Evolutionary conservation across 805 yeast species (phyloP), one percentile per base, ranked within the genome.

Genomic region (Diddensiella transvaalensis): DNA sequence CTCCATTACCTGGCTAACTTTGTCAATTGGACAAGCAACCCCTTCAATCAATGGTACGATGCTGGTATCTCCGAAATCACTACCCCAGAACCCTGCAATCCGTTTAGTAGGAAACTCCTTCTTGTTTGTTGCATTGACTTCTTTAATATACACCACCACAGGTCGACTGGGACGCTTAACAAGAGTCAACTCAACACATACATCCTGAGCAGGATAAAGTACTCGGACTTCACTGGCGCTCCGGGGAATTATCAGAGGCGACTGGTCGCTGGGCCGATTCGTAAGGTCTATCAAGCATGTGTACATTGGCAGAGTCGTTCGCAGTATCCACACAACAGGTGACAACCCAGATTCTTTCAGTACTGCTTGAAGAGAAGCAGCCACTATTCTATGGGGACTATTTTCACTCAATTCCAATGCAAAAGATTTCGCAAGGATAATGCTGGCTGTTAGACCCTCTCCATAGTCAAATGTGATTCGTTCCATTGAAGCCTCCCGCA

Each of bases 371-470:
- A 65, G 44, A 26, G 55, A 54, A 33, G 53, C 54, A 38, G 47
- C 55, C n/a, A 65, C 58, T 18, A 56, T 32, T 3, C 46, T 40
- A 40, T 63, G 67, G 11, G 69, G 69, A 36, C 53, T 60, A 13
- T 41, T 23, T 4, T 33, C 40, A 32, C 51, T 47, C 36, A 66
- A 50, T 13, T 46, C 39, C 24, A 65, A 42, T 18, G 17, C 39
- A 50, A 54, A 32, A 13, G 38, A 32, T 8, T 30, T 37, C 5
- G 21, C 47, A 6, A 13, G 8, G 8, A 19, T 8, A 26, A 23
- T 23, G 32, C 40, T 44, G 8, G 49, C 47, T 13, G 48, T 48
- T 19, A 47, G 44, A 17, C 37, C 60, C 21, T 30, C 40, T 18
- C 48, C 65, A 36, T 65, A 62, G n/a, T 44, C 49, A 48, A 65